phyloP scores from a whole-genome alignment of 139 green algal genomes.

The Pleodorina starrii region DNA sequence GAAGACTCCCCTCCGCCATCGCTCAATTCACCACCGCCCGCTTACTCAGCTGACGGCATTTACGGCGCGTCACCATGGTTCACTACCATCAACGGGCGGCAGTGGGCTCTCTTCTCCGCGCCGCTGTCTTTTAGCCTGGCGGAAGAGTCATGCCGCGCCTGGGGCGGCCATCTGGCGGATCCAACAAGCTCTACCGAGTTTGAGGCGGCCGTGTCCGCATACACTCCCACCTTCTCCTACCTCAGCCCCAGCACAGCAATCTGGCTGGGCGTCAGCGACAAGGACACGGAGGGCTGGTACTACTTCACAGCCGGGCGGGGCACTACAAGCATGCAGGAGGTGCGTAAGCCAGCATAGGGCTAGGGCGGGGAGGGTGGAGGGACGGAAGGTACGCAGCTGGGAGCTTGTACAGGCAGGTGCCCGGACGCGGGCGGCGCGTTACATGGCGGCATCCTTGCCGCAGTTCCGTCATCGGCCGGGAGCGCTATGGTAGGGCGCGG shows the following conservation, averaged over 20 bases:
- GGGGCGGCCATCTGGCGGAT: slow-evolving; percentile 4
- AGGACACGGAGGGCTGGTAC: slow-evolving; percentile 49
- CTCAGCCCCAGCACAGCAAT: not conserved
- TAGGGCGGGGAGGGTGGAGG: too few species aligned
- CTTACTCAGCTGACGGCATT: slow-evolving; percentile 19
- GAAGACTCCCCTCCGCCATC: not conserved
- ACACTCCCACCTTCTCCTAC: slow-evolving; percentile 19
- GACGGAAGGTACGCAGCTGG: too few species aligned
- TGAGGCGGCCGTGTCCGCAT: not conserved
- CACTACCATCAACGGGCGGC: not conserved
- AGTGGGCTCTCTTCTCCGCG: slow-evolving; percentile 13
- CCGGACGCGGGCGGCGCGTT: too few species aligned
- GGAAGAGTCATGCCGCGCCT: slow-evolving; percentile 4
- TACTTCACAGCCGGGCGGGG: slow-evolving; percentile 30
- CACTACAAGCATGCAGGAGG: slow-evolving; percentile 13
- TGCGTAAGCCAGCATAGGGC: too few species aligned
- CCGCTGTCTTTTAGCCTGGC: not conserved
- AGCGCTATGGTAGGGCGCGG: too few species aligned
- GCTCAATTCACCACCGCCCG: slow-evolving; percentile 14
- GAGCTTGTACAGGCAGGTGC: too few species aligned
- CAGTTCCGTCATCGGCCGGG: too few species aligned
- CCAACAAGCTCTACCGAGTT: not conserved
- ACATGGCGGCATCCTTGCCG: too few species aligned
- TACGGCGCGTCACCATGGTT: slow-evolving; percentile 33
- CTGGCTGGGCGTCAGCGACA: slow-evolving; percentile 43